phyloP scores from a whole-genome alignment of 164 flowering plant species.

The Chimonanthus salicifolius region DNA sequence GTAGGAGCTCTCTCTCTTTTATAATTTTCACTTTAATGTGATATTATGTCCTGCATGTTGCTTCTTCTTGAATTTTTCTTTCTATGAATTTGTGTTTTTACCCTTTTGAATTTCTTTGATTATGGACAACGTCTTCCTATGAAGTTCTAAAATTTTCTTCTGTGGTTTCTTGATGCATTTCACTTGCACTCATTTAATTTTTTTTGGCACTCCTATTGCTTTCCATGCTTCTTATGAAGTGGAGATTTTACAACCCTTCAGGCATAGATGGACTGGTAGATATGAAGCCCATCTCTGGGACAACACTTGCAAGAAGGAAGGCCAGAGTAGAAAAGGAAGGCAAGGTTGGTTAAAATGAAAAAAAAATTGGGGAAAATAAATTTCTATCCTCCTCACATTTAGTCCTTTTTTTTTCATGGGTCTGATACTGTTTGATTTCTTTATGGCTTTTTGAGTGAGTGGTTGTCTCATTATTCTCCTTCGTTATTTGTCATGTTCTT shows the following conservation, averaged over 20 bases:
- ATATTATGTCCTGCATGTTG: no score
- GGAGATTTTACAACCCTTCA: no score
- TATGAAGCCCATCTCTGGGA: no score
- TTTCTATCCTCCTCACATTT: neutral
- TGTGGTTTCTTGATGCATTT: constrained; percentile 4
- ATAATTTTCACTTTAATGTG: neutral
- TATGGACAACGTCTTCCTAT: no score
- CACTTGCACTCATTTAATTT: no score
- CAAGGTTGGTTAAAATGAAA: constrained; percentile 52
- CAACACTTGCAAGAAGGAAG: constrained; percentile 89
- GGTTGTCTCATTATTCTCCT: constrained; percentile 21
- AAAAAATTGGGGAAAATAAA: constrained; percentile 1
- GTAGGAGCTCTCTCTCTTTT: constrained; percentile 1
- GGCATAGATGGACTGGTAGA: constrained; percentile 36
- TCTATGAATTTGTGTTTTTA: no score
- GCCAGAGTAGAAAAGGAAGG: constrained; percentile 89
- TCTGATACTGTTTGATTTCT: constrained; percentile 7
- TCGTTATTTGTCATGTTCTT: constrained; percentile 25
- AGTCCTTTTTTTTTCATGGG: constrained; percentile 11
- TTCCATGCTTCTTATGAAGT: no score
- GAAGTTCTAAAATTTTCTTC: no score
- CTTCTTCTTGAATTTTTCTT: no score
- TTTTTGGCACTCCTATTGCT: constrained; percentile 39
- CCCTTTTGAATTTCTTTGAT: no score
- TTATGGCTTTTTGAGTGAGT: constrained; percentile 22